These are phyloP conservation scores for Bipolaris cookei DNA, from an alignment of 2,329 filamentous ascomycete species.

Conservation along the genomic window DNA sequence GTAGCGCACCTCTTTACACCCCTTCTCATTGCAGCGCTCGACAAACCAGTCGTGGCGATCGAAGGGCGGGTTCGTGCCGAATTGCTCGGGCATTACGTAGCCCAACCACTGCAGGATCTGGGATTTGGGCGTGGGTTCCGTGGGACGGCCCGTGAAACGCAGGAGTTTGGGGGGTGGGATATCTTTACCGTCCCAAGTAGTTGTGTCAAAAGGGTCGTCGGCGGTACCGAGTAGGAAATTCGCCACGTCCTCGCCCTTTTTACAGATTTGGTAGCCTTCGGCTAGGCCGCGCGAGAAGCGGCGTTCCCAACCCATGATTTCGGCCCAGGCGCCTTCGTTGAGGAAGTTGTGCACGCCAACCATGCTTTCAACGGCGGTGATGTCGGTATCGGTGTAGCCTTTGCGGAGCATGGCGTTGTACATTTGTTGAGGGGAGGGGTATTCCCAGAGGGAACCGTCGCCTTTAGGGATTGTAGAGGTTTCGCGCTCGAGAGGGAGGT, in stretches of 20 bases:
- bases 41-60: slow-evolving; percentile 98
- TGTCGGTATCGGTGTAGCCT: slow-evolving; percentile 91
- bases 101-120: slow-evolving; percentile 81
- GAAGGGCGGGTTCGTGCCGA: slow-evolving; percentile 83
- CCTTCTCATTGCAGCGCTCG: slow-evolving; percentile 70
- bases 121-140: slow-evolving; percentile 90
- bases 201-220: slow-evolving; percentile 44
- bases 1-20: slow-evolving; percentile 81
- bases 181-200: slow-evolving; percentile 44
- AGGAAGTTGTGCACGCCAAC: slow-evolving; percentile 97
- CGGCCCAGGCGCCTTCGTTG: slow-evolving; percentile 95
- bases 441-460: slow-evolving; percentile 85
- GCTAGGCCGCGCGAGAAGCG: slow-evolving; percentile 77
- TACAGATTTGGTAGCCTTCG: slow-evolving; percentile 75
- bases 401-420: slow-evolving; percentile 98
- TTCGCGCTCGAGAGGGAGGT: slow-evolving; percentile 81
- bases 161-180: slow-evolving; percentile 72
- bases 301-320: slow-evolving; percentile 93
- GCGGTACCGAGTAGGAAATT: slow-evolving; percentile 57
- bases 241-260: slow-evolving; percentile 72
- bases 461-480: slow-evolving; percentile 89
- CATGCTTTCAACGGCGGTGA: slow-evolving; percentile 94
- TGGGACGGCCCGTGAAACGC: slow-evolving; percentile 86
- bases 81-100: slow-evolving; percentile 78
- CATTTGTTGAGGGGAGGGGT: slow-evolving; percentile 98